Percentiles rank a stretch among this genome's conserved stretches.
These are phyloP conservation scores for Cucumis hystrix DNA, from an alignment of 306 rosid genomes.

Conservation along the genomic window DNA sequence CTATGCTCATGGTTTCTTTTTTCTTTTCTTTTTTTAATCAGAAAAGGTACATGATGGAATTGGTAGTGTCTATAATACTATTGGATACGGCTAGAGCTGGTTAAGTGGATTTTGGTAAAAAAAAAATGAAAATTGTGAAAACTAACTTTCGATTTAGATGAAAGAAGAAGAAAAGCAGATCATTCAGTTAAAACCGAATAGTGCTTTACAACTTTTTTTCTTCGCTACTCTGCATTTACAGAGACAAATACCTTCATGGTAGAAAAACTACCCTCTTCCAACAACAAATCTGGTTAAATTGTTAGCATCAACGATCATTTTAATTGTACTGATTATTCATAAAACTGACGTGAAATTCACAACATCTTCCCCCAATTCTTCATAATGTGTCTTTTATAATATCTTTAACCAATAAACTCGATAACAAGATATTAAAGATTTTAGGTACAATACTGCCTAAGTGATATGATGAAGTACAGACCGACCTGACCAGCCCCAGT, in stretches of 20 bases:
- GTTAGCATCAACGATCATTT: not conserved
- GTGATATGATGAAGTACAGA: not conserved
- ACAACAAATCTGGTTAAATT: not conserved
- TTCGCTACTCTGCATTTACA: not conserved
- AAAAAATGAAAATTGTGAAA: not conserved
- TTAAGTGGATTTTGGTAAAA: not conserved
- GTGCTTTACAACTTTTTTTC: not conserved
- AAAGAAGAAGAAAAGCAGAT: not conserved
- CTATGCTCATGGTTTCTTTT: not conserved
- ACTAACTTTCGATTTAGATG: not conserved
- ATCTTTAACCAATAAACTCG: not conserved
- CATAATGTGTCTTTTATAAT: not conserved
- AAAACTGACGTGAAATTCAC: not conserved
- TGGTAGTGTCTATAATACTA: not conserved
- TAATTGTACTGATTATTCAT: not conserved
- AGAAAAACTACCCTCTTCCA: not conserved
- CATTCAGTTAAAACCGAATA: not conserved
- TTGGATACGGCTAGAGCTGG: not conserved
- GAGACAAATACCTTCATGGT: not conserved
- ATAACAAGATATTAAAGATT: not conserved
- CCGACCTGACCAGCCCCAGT: constrained; percentile 72
- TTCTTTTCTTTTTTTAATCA: not conserved
- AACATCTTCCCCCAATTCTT: not conserved
- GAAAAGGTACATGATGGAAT: not conserved
- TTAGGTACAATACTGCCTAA: not conserved